Evolutionary conservation across 2,329 filamentous ascomycete species (phyloP).

Genomic region (Botrytis byssoidea): DNA sequence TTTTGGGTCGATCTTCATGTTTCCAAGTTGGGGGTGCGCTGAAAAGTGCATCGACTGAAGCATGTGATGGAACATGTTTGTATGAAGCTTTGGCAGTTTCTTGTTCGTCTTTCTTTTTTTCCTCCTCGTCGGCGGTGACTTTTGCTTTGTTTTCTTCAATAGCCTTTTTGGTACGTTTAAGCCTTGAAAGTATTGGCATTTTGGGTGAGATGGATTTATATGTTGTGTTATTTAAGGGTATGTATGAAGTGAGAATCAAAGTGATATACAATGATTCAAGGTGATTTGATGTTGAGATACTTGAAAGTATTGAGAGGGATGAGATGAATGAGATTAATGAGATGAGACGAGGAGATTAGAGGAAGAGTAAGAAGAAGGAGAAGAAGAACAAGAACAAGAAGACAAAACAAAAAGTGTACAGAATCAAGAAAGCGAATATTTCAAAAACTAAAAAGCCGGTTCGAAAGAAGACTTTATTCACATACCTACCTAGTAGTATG

Average conservation of each 20-base stretch:
- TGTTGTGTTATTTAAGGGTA: background rate
- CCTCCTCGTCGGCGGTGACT: conserved; percentile 46
- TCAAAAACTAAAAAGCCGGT: background rate
- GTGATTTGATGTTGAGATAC: background rate
- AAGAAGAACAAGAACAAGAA: too few relatives aligned
- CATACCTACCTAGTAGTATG: too few relatives aligned
- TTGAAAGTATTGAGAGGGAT: background rate
- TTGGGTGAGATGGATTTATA: background rate
- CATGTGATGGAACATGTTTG: conserved; percentile 61
- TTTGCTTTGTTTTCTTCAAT: conserved; percentile 55
- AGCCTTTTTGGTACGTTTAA: conserved; percentile 53
- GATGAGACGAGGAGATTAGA: background rate
- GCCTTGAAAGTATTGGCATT: conserved; percentile 59
- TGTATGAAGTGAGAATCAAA: background rate
- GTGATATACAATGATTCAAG: background rate
- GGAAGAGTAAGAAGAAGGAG: too few relatives aligned
- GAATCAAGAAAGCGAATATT: background rate
- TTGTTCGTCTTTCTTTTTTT: conserved; percentile 37
- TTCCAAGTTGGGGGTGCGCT: conserved; percentile 54
- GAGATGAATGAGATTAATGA: background rate
- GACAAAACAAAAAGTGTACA: too few relatives aligned
- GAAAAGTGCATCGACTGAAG: conserved; percentile 56
- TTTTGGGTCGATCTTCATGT: conserved; percentile 39
- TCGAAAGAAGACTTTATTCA: background rate
- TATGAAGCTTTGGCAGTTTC: conserved; percentile 46